Percentiles rank a stretch among this genome's conserved stretches.
Conservation (phyloP, 345 rosid genomes). For the Moringa oleifera region DNA sequence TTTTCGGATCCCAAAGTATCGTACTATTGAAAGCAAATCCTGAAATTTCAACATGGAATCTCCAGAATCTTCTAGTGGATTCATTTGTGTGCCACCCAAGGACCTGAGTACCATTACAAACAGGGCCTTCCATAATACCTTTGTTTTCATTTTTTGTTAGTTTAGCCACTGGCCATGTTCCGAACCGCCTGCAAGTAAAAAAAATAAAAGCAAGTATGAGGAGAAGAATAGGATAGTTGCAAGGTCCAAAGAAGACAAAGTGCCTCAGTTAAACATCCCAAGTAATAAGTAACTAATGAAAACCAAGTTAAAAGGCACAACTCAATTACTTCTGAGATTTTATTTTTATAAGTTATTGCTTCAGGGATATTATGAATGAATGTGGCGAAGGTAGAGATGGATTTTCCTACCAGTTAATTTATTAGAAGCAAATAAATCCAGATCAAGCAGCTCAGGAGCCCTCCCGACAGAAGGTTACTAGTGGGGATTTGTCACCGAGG, state of each 20-base stretch:
- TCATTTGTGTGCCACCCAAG: conserved; percentile 53
- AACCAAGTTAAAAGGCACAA: too few species aligned
- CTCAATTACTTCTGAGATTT: too few species aligned
- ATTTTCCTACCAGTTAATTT: too few species aligned
- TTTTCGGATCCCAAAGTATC: conserved; percentile 59
- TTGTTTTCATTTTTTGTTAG: conserved; percentile 24
- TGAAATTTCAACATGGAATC: conserved; percentile 51
- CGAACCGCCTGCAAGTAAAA: conserved; percentile 38
- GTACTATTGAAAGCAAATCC: conserved; percentile 74
- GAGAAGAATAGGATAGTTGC: neutral
- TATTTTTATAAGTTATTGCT: too few species aligned
- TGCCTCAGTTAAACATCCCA: neutral
- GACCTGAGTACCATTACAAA: conserved; percentile 53
- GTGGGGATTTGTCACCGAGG: neutral
- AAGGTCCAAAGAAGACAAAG: neutral
- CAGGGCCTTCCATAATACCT: conserved; percentile 41
- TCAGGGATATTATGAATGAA: too few species aligned
- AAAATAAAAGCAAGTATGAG: neutral
- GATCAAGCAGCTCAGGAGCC: too few species aligned
- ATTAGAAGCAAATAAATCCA: neutral
- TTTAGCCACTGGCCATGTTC: conserved; percentile 58
- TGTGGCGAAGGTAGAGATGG: neutral
- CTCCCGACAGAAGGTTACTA: neutral
- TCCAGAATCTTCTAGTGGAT: conserved; percentile 25
- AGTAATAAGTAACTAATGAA: too few species aligned